Percentiles rank a stretch among this genome's conserved stretches.
Evolutionary conservation across 139 green algal genomes (phyloP).

Genomic region (Astrephomene gubernaculifera): DNA sequence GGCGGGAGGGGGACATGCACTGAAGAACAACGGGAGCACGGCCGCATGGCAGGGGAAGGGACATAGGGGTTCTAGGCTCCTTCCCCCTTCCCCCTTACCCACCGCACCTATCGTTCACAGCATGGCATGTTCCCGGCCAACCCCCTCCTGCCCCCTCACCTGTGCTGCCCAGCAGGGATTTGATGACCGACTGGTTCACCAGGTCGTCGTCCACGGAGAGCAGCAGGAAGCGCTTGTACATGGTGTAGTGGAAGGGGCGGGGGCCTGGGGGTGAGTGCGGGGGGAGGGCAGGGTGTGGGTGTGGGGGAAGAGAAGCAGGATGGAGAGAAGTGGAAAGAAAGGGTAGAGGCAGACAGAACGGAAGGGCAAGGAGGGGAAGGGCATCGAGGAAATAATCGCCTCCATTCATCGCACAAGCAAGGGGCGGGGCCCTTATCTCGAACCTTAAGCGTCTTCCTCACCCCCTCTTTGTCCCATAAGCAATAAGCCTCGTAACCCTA

Average conservation of each 20-base stretch:
- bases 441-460: too few relatives aligned
- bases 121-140: not conserved
- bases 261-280: not conserved
- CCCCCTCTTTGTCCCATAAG: not conserved
- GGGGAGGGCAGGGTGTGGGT: too few relatives aligned
- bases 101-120: too few relatives aligned
- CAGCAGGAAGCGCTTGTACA: slow-evolving; percentile 51
- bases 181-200: slow-evolving; percentile 64
- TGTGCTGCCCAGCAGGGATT: slow-evolving; percentile 51
- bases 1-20: not conserved
- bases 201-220: slow-evolving; percentile 64
- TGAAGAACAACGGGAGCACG: not conserved
- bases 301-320: too few relatives aligned
- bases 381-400: too few relatives aligned
- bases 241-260: slow-evolving; percentile 36
- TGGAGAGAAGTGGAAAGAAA: too few relatives aligned
- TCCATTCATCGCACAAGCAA: too few relatives aligned
- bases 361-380: too few relatives aligned
- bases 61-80: not conserved
- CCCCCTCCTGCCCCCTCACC: slow-evolving; percentile 3
- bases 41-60: not conserved
- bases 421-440: too few relatives aligned
- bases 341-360: too few relatives aligned
- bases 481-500: too few relatives aligned
- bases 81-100: not conserved